phyloP scores from a whole-genome alignment of 805 yeast genomes.

The Cyberlindnera samutprakarnensis region DNA sequence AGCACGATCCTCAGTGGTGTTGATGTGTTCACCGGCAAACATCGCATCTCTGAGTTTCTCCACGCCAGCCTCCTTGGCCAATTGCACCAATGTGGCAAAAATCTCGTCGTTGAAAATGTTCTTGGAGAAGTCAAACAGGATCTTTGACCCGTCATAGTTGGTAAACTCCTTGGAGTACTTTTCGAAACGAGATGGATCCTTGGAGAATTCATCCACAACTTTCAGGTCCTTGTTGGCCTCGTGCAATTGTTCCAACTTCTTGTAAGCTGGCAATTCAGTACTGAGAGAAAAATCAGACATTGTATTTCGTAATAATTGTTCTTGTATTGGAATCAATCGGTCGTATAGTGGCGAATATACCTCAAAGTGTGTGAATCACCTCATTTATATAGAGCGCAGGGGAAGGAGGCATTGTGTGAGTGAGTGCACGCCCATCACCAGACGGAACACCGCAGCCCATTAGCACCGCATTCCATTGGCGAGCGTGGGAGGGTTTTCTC shows the following conservation, averaged over 20 bases:
- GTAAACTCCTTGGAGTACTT: constrained; percentile 72
- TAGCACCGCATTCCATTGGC: not conserved
- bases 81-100: constrained; percentile 52
- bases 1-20: constrained; percentile 93
- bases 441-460: constrained; percentile 9
- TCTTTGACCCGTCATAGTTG: constrained; percentile 82
- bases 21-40: constrained; percentile 91
- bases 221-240: constrained; percentile 65
- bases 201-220: constrained; percentile 63
- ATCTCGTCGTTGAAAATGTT: constrained; percentile 86
- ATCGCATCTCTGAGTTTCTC: constrained; percentile 81
- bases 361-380: no score
- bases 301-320: not conserved
- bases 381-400: not conserved
- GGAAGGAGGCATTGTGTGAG: constrained; percentile 1
- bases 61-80: constrained; percentile 88
- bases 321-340: no score
- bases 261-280: constrained; percentile 79
- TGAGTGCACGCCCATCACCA: constrained; percentile 4
- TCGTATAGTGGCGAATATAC: no score
- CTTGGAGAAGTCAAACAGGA: constrained; percentile 92
- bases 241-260: constrained; percentile 62
- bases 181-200: constrained; percentile 67
- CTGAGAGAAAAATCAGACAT: constrained; percentile 9
- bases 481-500: no score